phyloP scores from a whole-genome alignment of 257 asterid species.

The Nicotiana knightiana region DNA sequence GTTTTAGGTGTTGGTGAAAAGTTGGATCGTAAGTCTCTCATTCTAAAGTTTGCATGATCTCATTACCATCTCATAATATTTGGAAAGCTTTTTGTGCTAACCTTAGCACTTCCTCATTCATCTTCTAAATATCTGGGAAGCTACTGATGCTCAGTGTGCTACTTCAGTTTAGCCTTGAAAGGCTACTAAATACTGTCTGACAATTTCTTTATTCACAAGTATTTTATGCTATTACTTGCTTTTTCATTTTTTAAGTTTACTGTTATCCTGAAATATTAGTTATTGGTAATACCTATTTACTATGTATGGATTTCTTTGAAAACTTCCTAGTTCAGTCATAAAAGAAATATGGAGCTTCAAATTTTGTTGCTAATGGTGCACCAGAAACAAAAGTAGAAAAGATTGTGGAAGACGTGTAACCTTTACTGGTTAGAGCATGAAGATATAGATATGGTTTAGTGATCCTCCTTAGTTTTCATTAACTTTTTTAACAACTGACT shows the following conservation, averaged over 20 bases:
- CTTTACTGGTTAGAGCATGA: background rate
- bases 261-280: background rate
- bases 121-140: background rate
- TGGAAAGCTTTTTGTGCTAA: background rate
- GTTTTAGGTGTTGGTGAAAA: constrained; percentile 99
- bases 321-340: background rate
- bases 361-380: background rate
- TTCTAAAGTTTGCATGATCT: constrained; percentile 2
- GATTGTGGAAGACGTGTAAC: background rate
- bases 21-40: constrained; percentile 75
- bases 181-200: background rate
- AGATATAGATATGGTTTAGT: background rate
- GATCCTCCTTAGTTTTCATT: background rate
- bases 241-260: background rate
- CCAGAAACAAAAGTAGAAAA: background rate
- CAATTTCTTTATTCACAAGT: background rate
- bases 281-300: background rate
- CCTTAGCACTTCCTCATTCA: background rate
- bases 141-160: background rate
- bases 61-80: background rate
- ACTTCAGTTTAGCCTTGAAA: background rate
- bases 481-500: background rate
- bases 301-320: background rate
- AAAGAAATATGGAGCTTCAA: background rate
- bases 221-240: background rate